Evolutionary conservation across 2,329 filamentous ascomycete species (phyloP), one percentile per base, ranked within the genome.

Genomic region (Drechslerella stenobrocha): DNA sequence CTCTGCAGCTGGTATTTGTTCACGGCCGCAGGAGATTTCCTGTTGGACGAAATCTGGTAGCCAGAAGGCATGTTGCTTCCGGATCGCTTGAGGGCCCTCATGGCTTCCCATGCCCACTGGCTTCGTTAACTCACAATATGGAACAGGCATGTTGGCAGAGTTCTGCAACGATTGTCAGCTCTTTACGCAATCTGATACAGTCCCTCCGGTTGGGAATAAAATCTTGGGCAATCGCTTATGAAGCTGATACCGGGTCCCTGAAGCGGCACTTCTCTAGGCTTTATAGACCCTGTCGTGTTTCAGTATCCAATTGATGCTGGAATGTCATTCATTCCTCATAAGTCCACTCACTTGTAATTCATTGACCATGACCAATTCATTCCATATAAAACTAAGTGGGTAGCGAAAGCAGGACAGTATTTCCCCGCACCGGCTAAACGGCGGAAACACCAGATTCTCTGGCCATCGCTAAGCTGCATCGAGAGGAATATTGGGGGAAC

Each of bases 381-480:
- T n/a, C n/a, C n/a, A n/a, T n/a, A n/a, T n/a, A n/a, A n/a, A n/a
- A n/a, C n/a, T n/a, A 52, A 30, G 1, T 47, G 37, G 34, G 26
- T 40, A 65, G 28, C 28, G 28, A 30, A 11, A 53, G 26, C 32
- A n/a, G 44, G 23, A 53, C 13, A 15, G 15, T 13, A 52, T 67
- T 67, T 67, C 63, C 63, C 63, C 63, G 63, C 63, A 67, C 63
- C 63, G 63, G 63, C 40, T 67, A 67, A 67, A 60, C 51, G 52
- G 24, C 37, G 37, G 37, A 42, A 18, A 42, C 22, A 42, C 37
- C 18, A 20, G 9, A 20, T 3, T 18, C 37, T 8, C 11, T 15
- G 15, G 34, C 11, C 13, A 32, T 13, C 9, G 37, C 37, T 42
- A 42, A 20, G 15, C 3, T 42, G 37, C 30, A 28, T 48, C 24